phyloP scores from a whole-genome alignment of 169 alveolate genomes.

The Perkinsus chesapeaki region DNA sequence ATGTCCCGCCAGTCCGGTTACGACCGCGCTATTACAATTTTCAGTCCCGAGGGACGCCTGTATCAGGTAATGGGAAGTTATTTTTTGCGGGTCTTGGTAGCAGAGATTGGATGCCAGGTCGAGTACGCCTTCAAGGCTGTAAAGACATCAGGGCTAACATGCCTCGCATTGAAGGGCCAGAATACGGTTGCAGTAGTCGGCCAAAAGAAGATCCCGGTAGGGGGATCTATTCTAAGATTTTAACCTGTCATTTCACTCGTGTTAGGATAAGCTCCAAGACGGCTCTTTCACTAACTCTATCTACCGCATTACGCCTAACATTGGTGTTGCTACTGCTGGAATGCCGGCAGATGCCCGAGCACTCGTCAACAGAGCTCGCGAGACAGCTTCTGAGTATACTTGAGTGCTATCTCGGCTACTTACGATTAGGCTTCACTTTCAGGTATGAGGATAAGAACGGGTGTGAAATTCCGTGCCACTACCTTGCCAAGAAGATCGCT shows the following conservation, averaged over 20 bases:
- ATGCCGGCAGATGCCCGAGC: constrained; percentile 65
- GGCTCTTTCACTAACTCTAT: constrained; percentile 64
- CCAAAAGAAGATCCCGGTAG: constrained; percentile 84
- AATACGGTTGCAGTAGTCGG: constrained; percentile 87
- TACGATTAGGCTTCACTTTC: background rate
- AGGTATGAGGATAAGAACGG: constrained; percentile 48
- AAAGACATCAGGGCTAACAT: constrained; percentile 83
- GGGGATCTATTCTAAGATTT: background rate
- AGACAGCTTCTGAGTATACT: constrained; percentile 30
- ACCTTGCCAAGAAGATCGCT: constrained; percentile 80
- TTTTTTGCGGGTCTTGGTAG: background rate
- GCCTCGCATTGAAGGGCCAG: constrained; percentile 91
- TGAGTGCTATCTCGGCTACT: background rate
- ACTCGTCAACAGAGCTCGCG: constrained; percentile 24
- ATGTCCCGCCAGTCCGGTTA: constrained; percentile 75
- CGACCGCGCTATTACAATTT: constrained; percentile 88
- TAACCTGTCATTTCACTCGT: background rate
- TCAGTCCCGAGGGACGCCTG: constrained; percentile 97
- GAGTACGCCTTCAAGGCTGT: constrained; percentile 98
- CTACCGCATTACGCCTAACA: constrained; percentile 54
- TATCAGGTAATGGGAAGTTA: constrained; percentile 57
- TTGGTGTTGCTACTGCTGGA: constrained; percentile 72
- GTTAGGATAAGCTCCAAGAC: constrained; percentile 65
- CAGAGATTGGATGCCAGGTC: constrained; percentile 15
- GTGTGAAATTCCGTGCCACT: constrained; percentile 78